These are phyloP conservation scores for Chamaecyparis obtusa DNA, from an alignment of 75 land plant species.

Conservation along the genomic window DNA sequence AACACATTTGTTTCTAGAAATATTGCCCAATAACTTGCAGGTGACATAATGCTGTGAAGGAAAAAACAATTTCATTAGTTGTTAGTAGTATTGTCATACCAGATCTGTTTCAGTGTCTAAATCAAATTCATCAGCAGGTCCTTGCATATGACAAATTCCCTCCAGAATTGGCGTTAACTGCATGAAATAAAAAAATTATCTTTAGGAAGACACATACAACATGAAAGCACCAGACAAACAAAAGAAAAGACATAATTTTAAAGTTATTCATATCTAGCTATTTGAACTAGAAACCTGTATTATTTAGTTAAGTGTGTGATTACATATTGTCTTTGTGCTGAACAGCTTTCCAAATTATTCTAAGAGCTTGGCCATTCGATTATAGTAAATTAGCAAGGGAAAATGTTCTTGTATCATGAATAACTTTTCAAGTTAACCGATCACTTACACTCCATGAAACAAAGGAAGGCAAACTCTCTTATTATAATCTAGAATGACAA, in stretches of 20 bases:
- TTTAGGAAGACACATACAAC: neutral
- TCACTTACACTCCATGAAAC: neutral
- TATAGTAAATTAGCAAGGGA: neutral
- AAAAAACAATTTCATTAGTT: neutral
- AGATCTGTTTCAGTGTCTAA: constrained; percentile 16
- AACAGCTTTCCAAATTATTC: neutral
- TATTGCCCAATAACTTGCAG: neutral
- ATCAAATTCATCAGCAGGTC: constrained; percentile 39
- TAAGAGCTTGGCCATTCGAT: neutral
- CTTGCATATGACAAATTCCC: constrained; percentile 40
- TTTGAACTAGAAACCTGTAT: neutral
- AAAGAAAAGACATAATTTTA: neutral
- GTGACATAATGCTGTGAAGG: neutral
- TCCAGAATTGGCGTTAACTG: constrained; percentile 44
- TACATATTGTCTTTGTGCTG: neutral
- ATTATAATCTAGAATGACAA: neutral
- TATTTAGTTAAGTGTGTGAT: neutral
- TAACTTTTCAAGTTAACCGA: neutral
- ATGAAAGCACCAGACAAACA: constrained; percentile 1
- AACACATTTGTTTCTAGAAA: neutral
- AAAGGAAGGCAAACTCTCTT: neutral
- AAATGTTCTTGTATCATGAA: neutral
- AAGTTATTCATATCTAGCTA: neutral
- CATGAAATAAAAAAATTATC: neutral
- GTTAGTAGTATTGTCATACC: constrained; percentile 20